Conservation (phyloP, 352 stramenopile species). For the Pythium volutum region DNA sequence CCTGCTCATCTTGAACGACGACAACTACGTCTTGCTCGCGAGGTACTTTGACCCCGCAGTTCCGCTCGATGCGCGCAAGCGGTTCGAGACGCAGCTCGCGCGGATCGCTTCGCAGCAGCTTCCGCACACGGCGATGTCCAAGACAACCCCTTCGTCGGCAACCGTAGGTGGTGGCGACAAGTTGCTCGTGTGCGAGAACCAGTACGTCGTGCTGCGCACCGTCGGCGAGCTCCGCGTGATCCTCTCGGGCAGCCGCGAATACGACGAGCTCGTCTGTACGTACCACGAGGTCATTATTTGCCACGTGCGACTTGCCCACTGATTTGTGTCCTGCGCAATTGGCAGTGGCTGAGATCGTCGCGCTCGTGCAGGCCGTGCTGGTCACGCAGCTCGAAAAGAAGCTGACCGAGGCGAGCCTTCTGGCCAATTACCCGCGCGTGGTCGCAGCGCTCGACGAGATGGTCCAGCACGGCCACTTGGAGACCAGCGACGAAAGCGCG, state of each 20-base stretch:
- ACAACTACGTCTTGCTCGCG: constrained; percentile 61
- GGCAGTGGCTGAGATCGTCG: constrained; percentile 59
- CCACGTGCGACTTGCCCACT: not conserved
- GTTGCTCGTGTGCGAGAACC: constrained; percentile 48
- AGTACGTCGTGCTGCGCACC: constrained; percentile 58
- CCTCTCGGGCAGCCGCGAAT: constrained; percentile 56
- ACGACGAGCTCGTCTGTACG: constrained; percentile 73
- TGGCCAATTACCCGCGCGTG: constrained; percentile 63
- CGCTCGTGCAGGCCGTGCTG: constrained; percentile 43
- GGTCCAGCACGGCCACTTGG: constrained; percentile 54
- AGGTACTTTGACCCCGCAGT: constrained; percentile 57
- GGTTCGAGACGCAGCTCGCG: constrained; percentile 51
- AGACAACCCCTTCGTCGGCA: constrained; percentile 20
- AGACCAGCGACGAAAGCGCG: constrained; percentile 44
- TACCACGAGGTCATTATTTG: not conserved
- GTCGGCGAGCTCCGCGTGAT: constrained; percentile 60
- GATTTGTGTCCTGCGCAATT: not conserved
- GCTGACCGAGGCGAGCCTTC: constrained; percentile 48
- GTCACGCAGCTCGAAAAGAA: constrained; percentile 68
- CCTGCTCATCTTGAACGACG: constrained; percentile 58
- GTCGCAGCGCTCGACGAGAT: constrained; percentile 67
- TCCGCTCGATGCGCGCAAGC: constrained; percentile 40
- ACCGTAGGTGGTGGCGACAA: constrained; percentile 28
- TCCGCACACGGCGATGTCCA: constrained; percentile 28
- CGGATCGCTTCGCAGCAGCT: constrained; percentile 38